Conservation (phyloP, 1,139 yeast species). For the Hansenula lynferdii region DNA sequence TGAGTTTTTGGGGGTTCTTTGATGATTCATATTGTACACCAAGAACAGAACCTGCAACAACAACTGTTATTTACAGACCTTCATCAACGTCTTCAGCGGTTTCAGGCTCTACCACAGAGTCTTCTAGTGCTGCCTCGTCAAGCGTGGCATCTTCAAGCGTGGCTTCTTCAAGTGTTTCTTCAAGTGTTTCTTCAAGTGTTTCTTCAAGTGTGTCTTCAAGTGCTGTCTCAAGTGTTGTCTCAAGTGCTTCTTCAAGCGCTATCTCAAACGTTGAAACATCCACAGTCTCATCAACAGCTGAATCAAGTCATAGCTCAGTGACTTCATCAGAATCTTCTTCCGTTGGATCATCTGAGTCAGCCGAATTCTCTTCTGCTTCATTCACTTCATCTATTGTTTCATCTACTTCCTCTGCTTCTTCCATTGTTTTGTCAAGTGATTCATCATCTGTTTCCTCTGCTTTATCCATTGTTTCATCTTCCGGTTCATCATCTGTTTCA, state of each 20-base stretch:
- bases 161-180: neutral
- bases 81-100: neutral
- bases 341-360: neutral
- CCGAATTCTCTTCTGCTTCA: neutral
- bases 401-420: neutral
- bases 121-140: neutral
- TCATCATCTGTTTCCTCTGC: neutral
- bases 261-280: too few relatives aligned
- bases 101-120: neutral
- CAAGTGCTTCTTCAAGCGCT: neutral
- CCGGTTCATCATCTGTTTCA: too few relatives aligned
- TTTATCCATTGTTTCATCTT: neutral
- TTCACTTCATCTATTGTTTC: too few relatives aligned
- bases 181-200: neutral
- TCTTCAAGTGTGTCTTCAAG: neutral
- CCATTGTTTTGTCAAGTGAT: too few relatives aligned
- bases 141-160: too few relatives aligned
- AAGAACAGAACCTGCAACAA: constrained; percentile 14
- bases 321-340: too few relatives aligned
- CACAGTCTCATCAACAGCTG: too few relatives aligned
- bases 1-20: constrained; percentile 5
- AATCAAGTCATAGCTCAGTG: too few relatives aligned
- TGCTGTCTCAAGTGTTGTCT: neutral
- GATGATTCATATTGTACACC: constrained; percentile 1
- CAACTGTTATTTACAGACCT: constrained; percentile 19